These are phyloP conservation scores for Piromyces finnis DNA, from an alignment of 192 early-diverging fungal genomes.

Conservation along the genomic window DNA sequence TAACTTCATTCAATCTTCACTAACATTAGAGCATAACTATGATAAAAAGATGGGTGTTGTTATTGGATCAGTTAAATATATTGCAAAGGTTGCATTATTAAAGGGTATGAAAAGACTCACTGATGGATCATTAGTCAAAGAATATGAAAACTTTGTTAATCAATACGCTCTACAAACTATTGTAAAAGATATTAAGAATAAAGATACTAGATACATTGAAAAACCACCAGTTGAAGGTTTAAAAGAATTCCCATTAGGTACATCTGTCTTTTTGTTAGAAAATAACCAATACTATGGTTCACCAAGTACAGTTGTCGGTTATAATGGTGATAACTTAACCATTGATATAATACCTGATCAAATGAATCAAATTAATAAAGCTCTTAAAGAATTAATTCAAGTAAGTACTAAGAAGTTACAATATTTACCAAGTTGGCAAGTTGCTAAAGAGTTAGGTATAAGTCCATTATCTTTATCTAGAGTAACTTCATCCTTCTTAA, in stretches of 20 bases:
- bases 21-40: conserved; percentile 37
- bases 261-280: conserved; percentile 68
- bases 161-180: conserved; percentile 44
- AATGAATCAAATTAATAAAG: not conserved
- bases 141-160: conserved; percentile 29
- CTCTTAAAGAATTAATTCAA: conserved; percentile 9
- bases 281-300: conserved; percentile 47
- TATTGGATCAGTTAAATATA: conserved; percentile 44
- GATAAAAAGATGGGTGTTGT: conserved; percentile 54
- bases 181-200: conserved; percentile 26
- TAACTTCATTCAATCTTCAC: conserved; percentile 32
- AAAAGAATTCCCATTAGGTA: conserved; percentile 50
- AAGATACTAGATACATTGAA: conserved; percentile 59
- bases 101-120: conserved; percentile 42
- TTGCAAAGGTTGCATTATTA: conserved; percentile 33
- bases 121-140: conserved; percentile 56
- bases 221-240: conserved; percentile 41
- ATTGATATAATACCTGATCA: conserved; percentile 7
- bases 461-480: conserved; percentile 55
- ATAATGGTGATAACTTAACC: conserved; percentile 11
- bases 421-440: conserved; percentile 43
- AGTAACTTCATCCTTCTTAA: conserved; percentile 61
- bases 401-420: conserved; percentile 4
- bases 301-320: conserved; percentile 42
- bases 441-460: conserved; percentile 48